Base-by-base conservation (phyloP, 2,329 filamentous ascomycete genomes). In the Acrodontium crateriforme region DNA sequence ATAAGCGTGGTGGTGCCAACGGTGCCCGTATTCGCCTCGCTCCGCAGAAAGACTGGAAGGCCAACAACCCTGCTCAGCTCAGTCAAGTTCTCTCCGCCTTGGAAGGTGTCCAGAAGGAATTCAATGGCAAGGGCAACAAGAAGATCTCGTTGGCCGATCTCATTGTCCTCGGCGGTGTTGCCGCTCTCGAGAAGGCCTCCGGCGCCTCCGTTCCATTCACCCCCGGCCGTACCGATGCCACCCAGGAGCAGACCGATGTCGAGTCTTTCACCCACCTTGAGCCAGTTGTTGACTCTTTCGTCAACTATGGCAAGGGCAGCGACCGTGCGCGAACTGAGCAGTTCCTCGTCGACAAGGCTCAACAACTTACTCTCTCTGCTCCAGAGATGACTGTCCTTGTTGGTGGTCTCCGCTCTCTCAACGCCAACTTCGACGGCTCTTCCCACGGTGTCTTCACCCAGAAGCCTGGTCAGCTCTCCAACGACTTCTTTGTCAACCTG, bases 1-100 rank as follows among this genome's bases (percentile, higher is more conserved):
- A 85, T 63, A 84, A 84, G 71, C 79, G 79, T 40, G 79, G 79
- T 41, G 79, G 79, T 48, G 79, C 79, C 56, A 85, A 85, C 46
- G 79, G 79, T 44, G 78, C 71, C 9, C 78, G 79, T 43, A 80
- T 85, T 45, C 74, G 76, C 18, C 74, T 85, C 8, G 61, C 66
- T 36, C 79, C 79, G 14, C 74, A 79, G 59, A 72, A 71, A 44
- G 60, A 70, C 53, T 85, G 79, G 78, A 56, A 70, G 46, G 67
- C 74, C 28, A 85, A 85, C 68, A 78, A 81, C 62, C 77, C 77
- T 16, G 44, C 62, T 2, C 68, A 78, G 55, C 60, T 84, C 21
- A 55, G 58, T 30, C 59, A 75, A 52, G 71, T 78, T 3, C 60
- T 84, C 19, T 46, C 49, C 15, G 62, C 67, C 0, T 60, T 84